Evolutionary conservation across 352 stramenopile genomes (phyloP).

Genomic region (Phytophthora kernoviae): DNA sequence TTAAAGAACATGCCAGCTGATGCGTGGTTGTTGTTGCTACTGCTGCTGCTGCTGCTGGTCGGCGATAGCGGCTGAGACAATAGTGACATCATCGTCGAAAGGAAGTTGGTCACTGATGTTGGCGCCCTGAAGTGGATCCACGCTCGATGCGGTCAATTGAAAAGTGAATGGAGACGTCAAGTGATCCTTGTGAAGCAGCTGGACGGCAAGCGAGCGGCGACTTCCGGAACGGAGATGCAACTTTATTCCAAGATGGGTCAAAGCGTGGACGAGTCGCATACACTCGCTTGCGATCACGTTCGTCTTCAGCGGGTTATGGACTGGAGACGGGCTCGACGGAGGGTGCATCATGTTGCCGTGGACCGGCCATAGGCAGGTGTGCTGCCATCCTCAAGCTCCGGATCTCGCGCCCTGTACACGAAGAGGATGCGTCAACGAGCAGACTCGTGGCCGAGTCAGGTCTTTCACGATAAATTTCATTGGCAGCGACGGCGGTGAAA

Average conservation of each 20-base stretch:
- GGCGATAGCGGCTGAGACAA: constrained; percentile 33
- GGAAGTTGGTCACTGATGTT: constrained; percentile 6
- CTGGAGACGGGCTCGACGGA: constrained; percentile 1
- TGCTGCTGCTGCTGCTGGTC: constrained; percentile 7
- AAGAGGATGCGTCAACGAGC: neutral
- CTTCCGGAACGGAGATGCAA: neutral
- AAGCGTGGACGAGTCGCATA: neutral
- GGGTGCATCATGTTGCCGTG: constrained; percentile 2
- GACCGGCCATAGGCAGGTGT: neutral
- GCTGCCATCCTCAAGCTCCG: neutral
- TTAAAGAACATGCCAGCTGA: constrained; percentile 18
- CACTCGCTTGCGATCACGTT: neutral
- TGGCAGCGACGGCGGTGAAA: neutral
- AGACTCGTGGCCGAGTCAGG: neutral
- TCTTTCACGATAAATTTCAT: no score
- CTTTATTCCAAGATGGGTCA: constrained; percentile 6
- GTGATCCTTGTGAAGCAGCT: neutral
- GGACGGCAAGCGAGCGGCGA: neutral
- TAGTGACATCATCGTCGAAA: constrained; percentile 36
- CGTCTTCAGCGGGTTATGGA: neutral
- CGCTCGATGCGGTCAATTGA: constrained; percentile 24
- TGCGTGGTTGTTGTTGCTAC: neutral
- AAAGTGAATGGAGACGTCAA: constrained; percentile 20
- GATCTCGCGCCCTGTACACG: constrained; percentile 1
- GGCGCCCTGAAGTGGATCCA: constrained; percentile 4